Evolutionary conservation across 192 early-diverging fungal species (phyloP).

Genomic region (Coemansia sp.): DNA sequence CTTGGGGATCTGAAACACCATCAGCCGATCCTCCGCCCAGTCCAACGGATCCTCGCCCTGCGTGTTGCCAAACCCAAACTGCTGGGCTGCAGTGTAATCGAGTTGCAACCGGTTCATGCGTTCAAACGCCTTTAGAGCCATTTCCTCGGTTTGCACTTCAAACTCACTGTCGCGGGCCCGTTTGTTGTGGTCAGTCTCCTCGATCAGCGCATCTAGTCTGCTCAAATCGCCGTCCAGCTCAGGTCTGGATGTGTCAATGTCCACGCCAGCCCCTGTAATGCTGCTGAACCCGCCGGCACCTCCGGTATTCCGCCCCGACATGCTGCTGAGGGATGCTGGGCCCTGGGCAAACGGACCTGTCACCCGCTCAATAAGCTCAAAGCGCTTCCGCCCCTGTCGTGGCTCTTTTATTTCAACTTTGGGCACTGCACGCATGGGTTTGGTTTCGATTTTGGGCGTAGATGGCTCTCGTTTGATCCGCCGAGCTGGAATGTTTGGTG

Average conservation of each 20-base stretch:
- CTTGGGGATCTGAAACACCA: constrained; percentile 27
- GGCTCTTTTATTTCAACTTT: not conserved
- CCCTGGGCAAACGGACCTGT: constrained; percentile 50
- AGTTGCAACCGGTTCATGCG: constrained; percentile 18
- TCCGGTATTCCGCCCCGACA: not conserved
- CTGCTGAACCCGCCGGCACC: not conserved
- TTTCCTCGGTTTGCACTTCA: constrained; percentile 48
- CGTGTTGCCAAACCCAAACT: constrained; percentile 9
- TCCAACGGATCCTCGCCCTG: not conserved
- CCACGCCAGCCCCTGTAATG: not conserved
- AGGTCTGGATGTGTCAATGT: not conserved
- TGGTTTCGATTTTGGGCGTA: not conserved
- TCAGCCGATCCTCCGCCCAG: not conserved
- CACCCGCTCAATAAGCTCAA: constrained; percentile 24
- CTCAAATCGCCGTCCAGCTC: not conserved
- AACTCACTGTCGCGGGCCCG: constrained; percentile 3
- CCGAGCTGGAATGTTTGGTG: constrained; percentile 25
- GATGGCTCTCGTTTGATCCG: constrained; percentile 36
- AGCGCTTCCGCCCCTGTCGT: not conserved
- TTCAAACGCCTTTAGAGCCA: constrained; percentile 32
- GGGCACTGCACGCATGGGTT: not conserved
- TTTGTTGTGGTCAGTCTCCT: constrained; percentile 32
- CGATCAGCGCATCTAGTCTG: constrained; percentile 4
- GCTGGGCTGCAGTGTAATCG: constrained; percentile 10
- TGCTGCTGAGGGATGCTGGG: constrained; percentile 24